These are phyloP conservation scores for Galerina marginata DNA, from an alignment of 768 basidiomycete genomes.

Conservation along the genomic window DNA sequence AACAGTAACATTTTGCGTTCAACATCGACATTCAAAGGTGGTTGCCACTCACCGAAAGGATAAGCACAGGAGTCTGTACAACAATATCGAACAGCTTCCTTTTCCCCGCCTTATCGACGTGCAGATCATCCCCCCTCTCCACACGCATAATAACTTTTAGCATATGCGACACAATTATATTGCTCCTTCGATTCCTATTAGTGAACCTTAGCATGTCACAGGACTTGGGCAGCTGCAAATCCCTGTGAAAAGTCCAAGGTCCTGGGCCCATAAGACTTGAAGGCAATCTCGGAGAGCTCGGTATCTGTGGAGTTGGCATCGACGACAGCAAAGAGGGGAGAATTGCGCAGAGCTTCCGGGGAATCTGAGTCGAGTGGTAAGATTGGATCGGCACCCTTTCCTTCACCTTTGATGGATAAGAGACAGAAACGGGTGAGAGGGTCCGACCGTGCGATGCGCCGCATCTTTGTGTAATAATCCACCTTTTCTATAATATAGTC, in stretches of 20 bases:
- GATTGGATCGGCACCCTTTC: constrained; percentile 61
- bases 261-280: constrained; percentile 77
- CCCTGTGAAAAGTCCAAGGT: constrained; percentile 83
- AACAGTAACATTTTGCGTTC: neutral
- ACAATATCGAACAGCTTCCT: constrained; percentile 88
- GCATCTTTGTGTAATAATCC: constrained; percentile 77
- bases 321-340: constrained; percentile 65
- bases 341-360: constrained; percentile 61
- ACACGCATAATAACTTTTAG: constrained; percentile 86
- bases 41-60: constrained; percentile 73
- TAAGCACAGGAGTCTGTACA: constrained; percentile 83
- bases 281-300: constrained; percentile 60
- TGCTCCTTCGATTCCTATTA: constrained; percentile 77
- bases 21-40: neutral
- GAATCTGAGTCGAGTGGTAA: constrained; percentile 82
- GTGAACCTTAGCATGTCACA: constrained; percentile 74
- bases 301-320: constrained; percentile 41
- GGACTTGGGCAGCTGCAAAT: constrained; percentile 70
- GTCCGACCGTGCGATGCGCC: constrained; percentile 72
- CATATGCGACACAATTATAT: constrained; percentile 75
- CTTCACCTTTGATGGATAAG: constrained; percentile 61
- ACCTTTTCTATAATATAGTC: constrained; percentile 63
- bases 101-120: constrained; percentile 71
- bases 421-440: constrained; percentile 64
- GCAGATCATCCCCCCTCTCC: constrained; percentile 75